These are phyloP conservation scores for Wickerhamiella nectarea DNA, from an alignment of 805 yeast genomes.

Conservation along the genomic window DNA sequence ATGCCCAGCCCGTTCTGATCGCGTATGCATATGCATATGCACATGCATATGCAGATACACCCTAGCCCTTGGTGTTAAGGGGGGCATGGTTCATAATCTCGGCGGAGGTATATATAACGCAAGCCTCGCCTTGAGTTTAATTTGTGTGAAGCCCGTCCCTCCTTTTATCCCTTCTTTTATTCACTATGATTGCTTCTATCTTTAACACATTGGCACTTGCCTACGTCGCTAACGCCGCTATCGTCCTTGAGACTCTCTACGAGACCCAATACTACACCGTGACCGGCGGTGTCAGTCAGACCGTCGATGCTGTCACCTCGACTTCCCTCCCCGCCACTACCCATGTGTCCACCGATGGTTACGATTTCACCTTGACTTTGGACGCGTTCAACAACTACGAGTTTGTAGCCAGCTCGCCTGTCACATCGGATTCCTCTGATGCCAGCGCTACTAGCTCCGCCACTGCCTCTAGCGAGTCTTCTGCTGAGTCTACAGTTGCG, in stretches of 20 bases:
- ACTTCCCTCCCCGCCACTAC: constrained; percentile 22
- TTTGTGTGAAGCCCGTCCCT: not conserved
- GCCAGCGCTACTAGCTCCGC: not conserved
- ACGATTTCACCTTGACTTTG: constrained; percentile 2
- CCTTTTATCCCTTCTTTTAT: not conserved
- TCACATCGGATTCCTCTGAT: too few relatives aligned
- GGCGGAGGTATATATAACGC: not conserved
- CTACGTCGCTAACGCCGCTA: constrained; percentile 2
- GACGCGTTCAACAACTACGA: constrained; percentile 2
- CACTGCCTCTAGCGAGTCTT: not conserved
- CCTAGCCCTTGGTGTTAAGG: not conserved
- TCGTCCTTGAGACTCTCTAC: constrained; percentile 3
- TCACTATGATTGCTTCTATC: not conserved
- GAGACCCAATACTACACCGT: constrained; percentile 5
- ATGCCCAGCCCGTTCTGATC: not conserved
- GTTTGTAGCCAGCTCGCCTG: too few relatives aligned
- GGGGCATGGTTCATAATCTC: too few relatives aligned
- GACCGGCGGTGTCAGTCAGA: not conserved
- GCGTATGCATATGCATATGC: not conserved
- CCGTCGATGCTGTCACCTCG: constrained; percentile 14
- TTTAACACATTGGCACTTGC: constrained; percentile 2
- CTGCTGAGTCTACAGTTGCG: too few relatives aligned
- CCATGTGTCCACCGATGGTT: constrained; percentile 18
- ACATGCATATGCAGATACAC: not conserved
- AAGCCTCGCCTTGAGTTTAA: not conserved